A percentile compares a stretch with the other conserved stretches of the same genome.
Evolutionary conservation across 352 stramenopile species (phyloP).

Genomic region (Phytophthora kernoviae): DNA sequence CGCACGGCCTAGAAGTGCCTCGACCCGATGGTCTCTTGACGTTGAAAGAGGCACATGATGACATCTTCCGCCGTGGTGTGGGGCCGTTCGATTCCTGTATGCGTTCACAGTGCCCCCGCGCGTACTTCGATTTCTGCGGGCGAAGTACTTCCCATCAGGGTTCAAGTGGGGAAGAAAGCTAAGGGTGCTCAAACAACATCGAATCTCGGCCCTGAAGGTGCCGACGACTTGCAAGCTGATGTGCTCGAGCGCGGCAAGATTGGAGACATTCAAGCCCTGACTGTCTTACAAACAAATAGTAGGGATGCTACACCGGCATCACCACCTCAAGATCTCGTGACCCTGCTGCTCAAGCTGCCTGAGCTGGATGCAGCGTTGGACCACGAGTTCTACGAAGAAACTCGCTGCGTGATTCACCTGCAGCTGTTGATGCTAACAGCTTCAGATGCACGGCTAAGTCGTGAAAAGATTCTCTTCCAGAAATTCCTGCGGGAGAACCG

Average conservation of each 20-base stretch:
- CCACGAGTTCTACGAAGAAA: constrained; percentile 88
- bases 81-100: constrained; percentile 76
- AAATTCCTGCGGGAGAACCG: constrained; percentile 94
- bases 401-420: constrained; percentile 90
- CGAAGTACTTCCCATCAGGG: constrained; percentile 53
- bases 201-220: neutral
- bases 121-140: constrained; percentile 47
- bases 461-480: constrained; percentile 93
- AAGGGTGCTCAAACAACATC: neutral
- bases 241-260: constrained; percentile 26
- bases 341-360: constrained; percentile 63
- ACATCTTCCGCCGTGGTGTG: constrained; percentile 52
- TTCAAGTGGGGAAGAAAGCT: constrained; percentile 18
- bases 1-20: constrained; percentile 41
- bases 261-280: constrained; percentile 1
- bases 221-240: constrained; percentile 12
- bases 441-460: constrained; percentile 83
- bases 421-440: constrained; percentile 90
- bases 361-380: constrained; percentile 79
- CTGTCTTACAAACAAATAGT: constrained; percentile 1
- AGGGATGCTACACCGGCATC: constrained; percentile 7
- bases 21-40: constrained; percentile 55
- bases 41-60: constrained; percentile 33
- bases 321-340: constrained; percentile 59
- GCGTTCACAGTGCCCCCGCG: constrained; percentile 56